These are phyloP conservation scores for Aspergillus niger DNA, from an alignment of 2,329 filamentous ascomycete species.

Conservation along the genomic window DNA sequence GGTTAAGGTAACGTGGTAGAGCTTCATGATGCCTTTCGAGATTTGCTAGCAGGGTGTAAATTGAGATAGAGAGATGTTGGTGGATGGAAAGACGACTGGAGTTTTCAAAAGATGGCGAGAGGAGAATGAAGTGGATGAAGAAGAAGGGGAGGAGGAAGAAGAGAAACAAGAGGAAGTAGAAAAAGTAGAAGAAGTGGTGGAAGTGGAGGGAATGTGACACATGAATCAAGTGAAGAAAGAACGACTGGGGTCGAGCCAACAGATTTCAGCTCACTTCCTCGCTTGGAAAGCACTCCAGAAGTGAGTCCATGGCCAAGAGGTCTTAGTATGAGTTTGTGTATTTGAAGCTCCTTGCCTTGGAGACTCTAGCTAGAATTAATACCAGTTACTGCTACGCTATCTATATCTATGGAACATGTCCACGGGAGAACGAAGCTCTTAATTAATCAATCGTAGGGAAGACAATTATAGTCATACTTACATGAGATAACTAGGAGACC, in stretches of 20 bases:
- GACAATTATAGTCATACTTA: no score
- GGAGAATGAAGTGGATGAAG: neutral
- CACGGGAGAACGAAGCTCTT: neutral
- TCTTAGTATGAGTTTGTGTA: neutral
- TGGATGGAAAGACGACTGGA: neutral
- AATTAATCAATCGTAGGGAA: neutral
- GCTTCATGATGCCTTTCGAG: constrained; percentile 49
- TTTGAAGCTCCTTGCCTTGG: neutral
- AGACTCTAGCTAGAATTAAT: neutral
- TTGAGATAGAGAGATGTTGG: neutral
- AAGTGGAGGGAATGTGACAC: neutral
- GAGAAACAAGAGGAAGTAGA: no score
- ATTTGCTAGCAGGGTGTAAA: constrained; percentile 1
- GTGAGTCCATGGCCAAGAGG: neutral
- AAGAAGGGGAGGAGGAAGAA: neutral
- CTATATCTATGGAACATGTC: neutral
- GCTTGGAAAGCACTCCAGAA: neutral
- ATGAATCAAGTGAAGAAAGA: neutral
- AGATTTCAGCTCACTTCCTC: neutral
- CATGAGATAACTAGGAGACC: no score
- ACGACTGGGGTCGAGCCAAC: neutral
- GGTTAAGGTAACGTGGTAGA: constrained; percentile 53
- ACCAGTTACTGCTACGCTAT: neutral
- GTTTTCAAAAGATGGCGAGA: neutral
- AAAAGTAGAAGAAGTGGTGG: neutral